Conservation (phyloP, 768 basidiomycete genomes). For the Podaxis carcinomalis region DNA sequence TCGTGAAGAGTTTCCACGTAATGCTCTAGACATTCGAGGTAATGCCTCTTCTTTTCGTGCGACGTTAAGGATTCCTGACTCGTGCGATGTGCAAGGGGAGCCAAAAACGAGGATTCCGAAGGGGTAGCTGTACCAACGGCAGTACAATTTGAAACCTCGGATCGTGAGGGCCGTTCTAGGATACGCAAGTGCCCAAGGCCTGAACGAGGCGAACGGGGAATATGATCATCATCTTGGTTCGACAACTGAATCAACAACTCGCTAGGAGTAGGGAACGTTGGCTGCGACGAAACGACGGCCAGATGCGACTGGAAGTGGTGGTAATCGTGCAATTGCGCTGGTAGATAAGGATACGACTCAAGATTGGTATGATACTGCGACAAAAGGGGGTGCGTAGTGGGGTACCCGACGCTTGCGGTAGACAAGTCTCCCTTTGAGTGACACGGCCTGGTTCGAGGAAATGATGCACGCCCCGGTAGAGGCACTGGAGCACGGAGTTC, state of each 20-base stretch:
- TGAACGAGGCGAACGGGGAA: neutral
- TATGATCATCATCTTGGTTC: slow-evolving; percentile 3
- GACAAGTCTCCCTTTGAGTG: neutral
- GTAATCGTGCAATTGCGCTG: neutral
- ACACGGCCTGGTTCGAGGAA: neutral
- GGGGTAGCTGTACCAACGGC: neutral
- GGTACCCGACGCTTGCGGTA: neutral
- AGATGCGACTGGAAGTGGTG: neutral
- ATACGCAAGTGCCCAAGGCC: slow-evolving; percentile 1
- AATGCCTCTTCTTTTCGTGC: slow-evolving; percentile 73
- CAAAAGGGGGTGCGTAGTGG: neutral
- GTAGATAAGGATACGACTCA: neutral
- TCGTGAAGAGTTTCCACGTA: slow-evolving; percentile 66
- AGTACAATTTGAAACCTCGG: slow-evolving; percentile 37
- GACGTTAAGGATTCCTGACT: slow-evolving; percentile 68
- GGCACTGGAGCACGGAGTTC: slow-evolving; percentile 4
- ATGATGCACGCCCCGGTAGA: neutral
- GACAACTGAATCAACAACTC: slow-evolving; percentile 52
- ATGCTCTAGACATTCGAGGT: slow-evolving; percentile 69
- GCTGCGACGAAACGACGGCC: neutral
- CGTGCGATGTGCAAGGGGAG: neutral
- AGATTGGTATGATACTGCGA: neutral
- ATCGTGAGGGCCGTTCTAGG: slow-evolving; percentile 57
- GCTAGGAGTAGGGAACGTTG: slow-evolving; percentile 61
- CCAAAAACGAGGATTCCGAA: neutral